Evolutionary conservation across 1,139 yeast genomes (phyloP), one percentile per base, ranked within the genome.

Genomic region (Debaryomyces nepalensis): DNA sequence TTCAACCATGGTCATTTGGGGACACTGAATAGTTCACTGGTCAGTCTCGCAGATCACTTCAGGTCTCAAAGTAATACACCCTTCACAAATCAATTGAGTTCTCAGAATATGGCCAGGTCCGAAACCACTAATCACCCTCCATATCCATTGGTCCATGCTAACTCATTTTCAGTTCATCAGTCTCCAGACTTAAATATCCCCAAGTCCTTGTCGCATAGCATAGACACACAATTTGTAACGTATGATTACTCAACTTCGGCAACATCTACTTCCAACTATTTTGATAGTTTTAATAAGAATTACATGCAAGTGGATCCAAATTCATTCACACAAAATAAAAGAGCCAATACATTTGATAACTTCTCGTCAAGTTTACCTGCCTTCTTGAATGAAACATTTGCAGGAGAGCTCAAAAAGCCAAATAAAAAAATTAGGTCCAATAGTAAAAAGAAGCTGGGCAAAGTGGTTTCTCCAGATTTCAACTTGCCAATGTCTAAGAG

Each of bases 41-140:
- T 58, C 14, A 61, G 65, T 35, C 51, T 64, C 31, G 63, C 63
- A 0, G 68, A 63, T 27, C 57, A 46, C 38, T 43, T 51, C 10
- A 42, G 59, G 33, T 49, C 57, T 5, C 45, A 48, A 10, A 46
- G 48, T 18, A 55, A 53, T 37, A 53, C 56, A 7, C 56, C 59
- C 2, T 33, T 33, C 22, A 20, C 37, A 20, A 31, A 24, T 24
- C 33, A 22, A 14, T 22, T 36, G 36, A 16, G 12, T 20, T 27
- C 19, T 20, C 33, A 27, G 20, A 36, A 36, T 27, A 15, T 27
- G 20, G 15, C 15, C 19, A 29, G 30, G 10, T 26, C 27, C 24
- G 39, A 38, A 31, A 34, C 14, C 11, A 18, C 33, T 10, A 31
- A 23, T n/a, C 43, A 35, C 10, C 38, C 41, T 7, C 42, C 44